Evolutionary conservation across 371 early-diverging fungal genomes (phyloP), one percentile per base, ranked within the genome.

Genomic region (Aphelidium insulamus): DNA sequence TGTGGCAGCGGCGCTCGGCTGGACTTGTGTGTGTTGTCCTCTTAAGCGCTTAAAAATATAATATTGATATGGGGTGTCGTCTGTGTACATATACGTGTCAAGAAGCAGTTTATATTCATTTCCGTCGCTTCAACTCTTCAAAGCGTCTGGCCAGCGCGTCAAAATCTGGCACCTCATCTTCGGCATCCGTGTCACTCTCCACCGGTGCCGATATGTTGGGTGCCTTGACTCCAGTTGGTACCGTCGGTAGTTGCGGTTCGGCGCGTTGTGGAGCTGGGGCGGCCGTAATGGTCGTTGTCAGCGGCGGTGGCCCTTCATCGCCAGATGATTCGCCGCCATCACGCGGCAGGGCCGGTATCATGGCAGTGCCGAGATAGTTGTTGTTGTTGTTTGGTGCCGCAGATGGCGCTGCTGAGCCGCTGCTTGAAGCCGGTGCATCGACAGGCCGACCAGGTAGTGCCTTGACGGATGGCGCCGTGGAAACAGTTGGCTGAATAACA

Each of bases 91-190:
- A n/a, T n/a, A n/a, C n/a, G n/a, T n/a, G n/a, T n/a, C n/a, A n/a
- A n/a, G n/a, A n/a, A n/a, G n/a, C n/a, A n/a, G n/a, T n/a, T n/a
- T n/a, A 44, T 14, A 28, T 44, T 21, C 40, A 44, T 30, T 44
- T 22, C 31, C 12, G 32, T 14, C 50, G 48, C 41, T 75, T 78
- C 34, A 79, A 50, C 11, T 77, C 80, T 33, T 76, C 74, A 14
- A 79, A 65, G 18, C 80, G 55, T 39, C 45, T 59, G 7, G 72
- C 60, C 9, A 79, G 49, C 9, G 72, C 71, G 41, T 79, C 80
- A 48, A 77, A 58, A 21, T 65, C 59, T 2, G 66, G 64, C 9
- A 65, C 52, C 12, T 52, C 54, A 10, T 48, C 44, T 12, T 34
- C 40, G 5, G 43, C 33, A 7, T 27, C 17, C 23, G 20, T 16